Conservation (phyloP, 2,329 filamentous ascomycete species). For the Triangularia verruculosa region DNA sequence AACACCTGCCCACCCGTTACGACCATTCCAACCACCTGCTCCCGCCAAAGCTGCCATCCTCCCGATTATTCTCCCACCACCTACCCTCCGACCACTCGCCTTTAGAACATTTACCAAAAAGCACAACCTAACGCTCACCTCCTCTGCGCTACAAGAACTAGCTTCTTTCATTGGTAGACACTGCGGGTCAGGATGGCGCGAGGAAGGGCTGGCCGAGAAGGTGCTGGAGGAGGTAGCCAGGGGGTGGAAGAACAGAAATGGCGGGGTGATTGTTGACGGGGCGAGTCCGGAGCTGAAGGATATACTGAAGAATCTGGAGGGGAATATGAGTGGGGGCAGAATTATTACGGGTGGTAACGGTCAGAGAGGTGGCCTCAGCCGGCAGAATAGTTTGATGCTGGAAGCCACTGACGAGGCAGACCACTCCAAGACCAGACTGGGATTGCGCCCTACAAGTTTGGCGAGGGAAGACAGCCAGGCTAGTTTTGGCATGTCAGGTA, state of each 20-base stretch:
- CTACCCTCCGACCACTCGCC: constrained; percentile 82
- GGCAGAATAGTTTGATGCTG: constrained; percentile 64
- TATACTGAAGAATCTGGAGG: constrained; percentile 80
- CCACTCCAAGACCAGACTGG: constrained; percentile 52
- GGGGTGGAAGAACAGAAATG: constrained; percentile 86
- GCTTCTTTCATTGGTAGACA: constrained; percentile 88
- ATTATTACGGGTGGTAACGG: constrained; percentile 49
- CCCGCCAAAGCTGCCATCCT: constrained; percentile 63
- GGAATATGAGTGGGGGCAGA: constrained; percentile 83
- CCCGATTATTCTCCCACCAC: constrained; percentile 83
- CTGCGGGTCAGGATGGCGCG: constrained; percentile 94
- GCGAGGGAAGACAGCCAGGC: constrained; percentile 60
- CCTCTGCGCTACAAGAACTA: constrained; percentile 78
- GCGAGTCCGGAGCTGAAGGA: constrained; percentile 70
- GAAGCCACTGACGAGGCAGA: constrained; percentile 52
- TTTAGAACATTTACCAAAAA: constrained; percentile 98
- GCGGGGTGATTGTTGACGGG: constrained; percentile 88
- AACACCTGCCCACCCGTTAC: constrained; percentile 77
- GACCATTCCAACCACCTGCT: constrained; percentile 55
- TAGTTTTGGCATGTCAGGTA: constrained; percentile 61
- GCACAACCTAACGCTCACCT: constrained; percentile 88
- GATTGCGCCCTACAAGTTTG: constrained; percentile 46
- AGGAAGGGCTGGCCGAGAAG: constrained; percentile 88
- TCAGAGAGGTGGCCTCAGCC: constrained; percentile 44
- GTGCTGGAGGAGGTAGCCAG: constrained; percentile 89